Evolutionary conservation across 192 early-diverging fungal genomes (phyloP), one percentile per base, ranked within the genome.

Genomic region (Umbelopsis ramanniana): DNA sequence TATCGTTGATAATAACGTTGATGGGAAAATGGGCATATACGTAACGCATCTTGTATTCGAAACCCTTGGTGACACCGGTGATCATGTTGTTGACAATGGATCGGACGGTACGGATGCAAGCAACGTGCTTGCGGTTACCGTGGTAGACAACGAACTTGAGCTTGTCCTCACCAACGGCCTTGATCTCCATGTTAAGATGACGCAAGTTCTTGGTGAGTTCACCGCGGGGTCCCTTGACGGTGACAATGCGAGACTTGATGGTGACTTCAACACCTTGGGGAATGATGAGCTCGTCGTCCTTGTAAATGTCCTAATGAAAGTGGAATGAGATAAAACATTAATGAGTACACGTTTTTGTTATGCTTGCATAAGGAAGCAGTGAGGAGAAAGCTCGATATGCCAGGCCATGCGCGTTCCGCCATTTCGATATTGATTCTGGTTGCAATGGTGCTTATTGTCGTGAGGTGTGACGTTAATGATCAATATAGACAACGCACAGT

Each of bases 21-120:
- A 99, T 99, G 85, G 97, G 97, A 87, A 99, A 99, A 92, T 99
- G 97, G 70, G 97, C 97, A 76, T 96, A 96, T 70, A 97, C 97
- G 81, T 93, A 97, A 76, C 96, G 94, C 93, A 99, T 94, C 91
- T 96, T 97, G 92, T 99, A 99, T 88, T 96, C 89, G 89, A 90
- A 99, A 54, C 97, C 97, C 86, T 97, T 95, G 85, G 97, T 99
- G 68, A 97, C 95, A 83, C 96, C 96, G 68, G 84, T 93, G 88
- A 97, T 97, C 91, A 99, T 91, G 92, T 99, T 99, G 84, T 90
- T 83, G 79, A 97, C 95, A 87, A 94, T 91, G 76, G 94, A 95
- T 82, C 92, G 89, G 72, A 99, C 92, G 69, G 97, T 99, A 76
- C 96, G 95, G 86, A 99, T 95, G 89, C 95, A 96, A 70, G 96